phyloP scores from a whole-genome alignment of 805 yeast genomes.

The Brettanomyces anomalus region DNA sequence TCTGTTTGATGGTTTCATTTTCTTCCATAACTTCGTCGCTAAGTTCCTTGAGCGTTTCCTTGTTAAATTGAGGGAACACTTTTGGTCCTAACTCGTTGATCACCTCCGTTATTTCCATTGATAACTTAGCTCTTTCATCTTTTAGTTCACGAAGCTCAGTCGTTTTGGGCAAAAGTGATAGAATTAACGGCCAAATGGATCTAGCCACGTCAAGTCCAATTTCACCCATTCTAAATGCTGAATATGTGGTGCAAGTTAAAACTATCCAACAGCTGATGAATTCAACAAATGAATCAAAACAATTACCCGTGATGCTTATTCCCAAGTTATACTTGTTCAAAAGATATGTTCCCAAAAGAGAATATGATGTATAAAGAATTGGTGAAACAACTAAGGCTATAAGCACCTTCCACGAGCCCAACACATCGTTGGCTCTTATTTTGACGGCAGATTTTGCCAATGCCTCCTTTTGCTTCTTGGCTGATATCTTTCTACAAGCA shows the following conservation, averaged over 20 bases:
- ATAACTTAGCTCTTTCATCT: conserved; percentile 49
- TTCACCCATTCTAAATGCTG: conserved; percentile 86
- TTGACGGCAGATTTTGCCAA: conserved; percentile 82
- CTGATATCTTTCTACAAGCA: conserved; percentile 63
- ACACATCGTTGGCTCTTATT: conserved; percentile 82
- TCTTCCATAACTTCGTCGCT: conserved; percentile 15
- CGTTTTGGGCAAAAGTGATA: conserved; percentile 46
- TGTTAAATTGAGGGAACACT: conserved; percentile 68
- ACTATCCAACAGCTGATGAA: conserved; percentile 47
- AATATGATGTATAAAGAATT: conserved; percentile 68
- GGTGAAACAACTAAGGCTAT: conserved; percentile 88
- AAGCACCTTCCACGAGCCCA: conserved; percentile 93
- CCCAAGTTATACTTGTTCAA: conserved; percentile 12
- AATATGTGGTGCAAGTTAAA: conserved; percentile 69
- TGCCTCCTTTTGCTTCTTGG: conserved; percentile 65
- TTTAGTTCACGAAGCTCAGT: conserved; percentile 47
- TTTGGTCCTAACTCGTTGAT: conserved; percentile 79
- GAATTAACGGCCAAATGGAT: conserved; percentile 68
- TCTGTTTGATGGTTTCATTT: conserved; percentile 14
- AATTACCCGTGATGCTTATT: conserved; percentile 5
- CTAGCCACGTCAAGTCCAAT: conserved; percentile 86
- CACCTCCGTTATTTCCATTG: conserved; percentile 67
- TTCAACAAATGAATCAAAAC: conserved; percentile 17
- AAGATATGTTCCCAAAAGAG: conserved; percentile 40
- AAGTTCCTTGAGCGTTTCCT: conserved; percentile 9